A percentile compares a stretch with the other conserved stretches of the same genome.
Conservation (phyloP, 2,329 filamentous ascomycete genomes). For the Cladophialophora exuberans region DNA sequence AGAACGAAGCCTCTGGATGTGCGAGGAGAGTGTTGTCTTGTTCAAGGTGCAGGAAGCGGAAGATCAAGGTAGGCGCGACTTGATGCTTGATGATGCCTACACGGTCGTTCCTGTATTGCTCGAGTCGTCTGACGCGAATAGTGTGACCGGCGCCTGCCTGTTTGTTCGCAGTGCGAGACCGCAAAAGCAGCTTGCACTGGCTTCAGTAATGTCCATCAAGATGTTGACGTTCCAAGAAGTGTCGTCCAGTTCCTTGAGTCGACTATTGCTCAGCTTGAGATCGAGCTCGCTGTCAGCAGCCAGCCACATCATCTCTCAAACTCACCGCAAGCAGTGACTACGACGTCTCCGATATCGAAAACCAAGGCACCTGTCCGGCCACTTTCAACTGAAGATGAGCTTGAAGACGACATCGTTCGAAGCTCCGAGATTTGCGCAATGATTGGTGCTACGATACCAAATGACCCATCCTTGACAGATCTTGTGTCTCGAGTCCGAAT, state of each 20-base stretch:
- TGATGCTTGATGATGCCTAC: slow-evolving; percentile 1
- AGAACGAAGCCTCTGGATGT: too few species aligned
- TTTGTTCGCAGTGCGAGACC: neutral
- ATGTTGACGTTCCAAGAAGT: slow-evolving; percentile 9
- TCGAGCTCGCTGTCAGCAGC: slow-evolving; percentile 5
- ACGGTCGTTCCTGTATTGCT: neutral
- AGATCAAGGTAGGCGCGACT: slow-evolving; percentile 9
- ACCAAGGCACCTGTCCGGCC: neutral
- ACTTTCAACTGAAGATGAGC: neutral
- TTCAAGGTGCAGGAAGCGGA: slow-evolving; percentile 12
- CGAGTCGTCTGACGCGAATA: slow-evolving; percentile 2
- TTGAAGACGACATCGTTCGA: slow-evolving; percentile 11
- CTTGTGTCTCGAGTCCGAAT: slow-evolving; percentile 34
- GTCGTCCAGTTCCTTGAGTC: slow-evolving; percentile 11
- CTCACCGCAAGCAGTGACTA: too few species aligned
- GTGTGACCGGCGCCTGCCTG: slow-evolving; percentile 1
- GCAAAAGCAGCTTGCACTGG: slow-evolving; percentile 1
- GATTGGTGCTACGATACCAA: slow-evolving; percentile 18
- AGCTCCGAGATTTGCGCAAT: slow-evolving; percentile 21
- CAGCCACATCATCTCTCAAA: neutral
- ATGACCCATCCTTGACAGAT: slow-evolving; percentile 29
- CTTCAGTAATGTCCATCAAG: slow-evolving; percentile 2
- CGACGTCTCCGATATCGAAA: too few species aligned
- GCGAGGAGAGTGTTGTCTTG: slow-evolving; percentile 11
- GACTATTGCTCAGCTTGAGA: slow-evolving; percentile 6